Evolutionary conservation across 225 moss, liverwort and hornwort species (phyloP), one percentile per base, ranked within the genome.

Genomic region (Antitrichia curtipendula): DNA sequence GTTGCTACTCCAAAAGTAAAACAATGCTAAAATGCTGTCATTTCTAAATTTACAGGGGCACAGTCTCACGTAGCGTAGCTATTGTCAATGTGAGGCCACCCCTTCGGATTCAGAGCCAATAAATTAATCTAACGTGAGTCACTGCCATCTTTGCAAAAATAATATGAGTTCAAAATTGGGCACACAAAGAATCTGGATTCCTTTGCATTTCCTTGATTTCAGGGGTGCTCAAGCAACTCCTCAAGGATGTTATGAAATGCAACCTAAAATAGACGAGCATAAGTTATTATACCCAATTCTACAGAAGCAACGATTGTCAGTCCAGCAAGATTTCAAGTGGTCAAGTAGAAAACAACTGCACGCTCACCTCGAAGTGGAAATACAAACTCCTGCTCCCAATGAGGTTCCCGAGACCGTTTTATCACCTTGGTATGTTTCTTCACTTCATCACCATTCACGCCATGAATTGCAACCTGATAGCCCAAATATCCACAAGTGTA

Each of bases 381-480:
- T 65, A 84, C 90, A 3, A 93, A 89, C 78, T 88, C 90, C 75
- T 94, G 19, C 84, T 92, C 92, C 95, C 95, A 95, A 79, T 93
- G 93, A 66, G 95, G 95, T 62, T 95, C 95, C 54, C 88, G 88
- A 82, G 84, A 87, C 38, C 90, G 86, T 50, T 90, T 90, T 17
- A 77, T 82, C 80, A 93, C 90, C 52, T 59, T 82, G 64, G 95
- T 95, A 40, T 87, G 40, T 83, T 89, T 81, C 88, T 95, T 93
- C 41, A 57, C 90, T 78, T 88, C 18, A 89, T 95, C 95, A 69
- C 84, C 86, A 27, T 84, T 8, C 82, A 95, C 89, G 59, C 95
- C 95, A 83, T 95, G 95, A 52, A 95, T 84, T 60, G 90, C 95
- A 86, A 93, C 89, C 95, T 93, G 88, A 63, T 82, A 58, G 69